A percentile compares a stretch with the other conserved stretches of the same genome.
Evolutionary conservation across 78 protist genomes (phyloP).

Genomic region (Mantamonas sphyraenae): DNA sequence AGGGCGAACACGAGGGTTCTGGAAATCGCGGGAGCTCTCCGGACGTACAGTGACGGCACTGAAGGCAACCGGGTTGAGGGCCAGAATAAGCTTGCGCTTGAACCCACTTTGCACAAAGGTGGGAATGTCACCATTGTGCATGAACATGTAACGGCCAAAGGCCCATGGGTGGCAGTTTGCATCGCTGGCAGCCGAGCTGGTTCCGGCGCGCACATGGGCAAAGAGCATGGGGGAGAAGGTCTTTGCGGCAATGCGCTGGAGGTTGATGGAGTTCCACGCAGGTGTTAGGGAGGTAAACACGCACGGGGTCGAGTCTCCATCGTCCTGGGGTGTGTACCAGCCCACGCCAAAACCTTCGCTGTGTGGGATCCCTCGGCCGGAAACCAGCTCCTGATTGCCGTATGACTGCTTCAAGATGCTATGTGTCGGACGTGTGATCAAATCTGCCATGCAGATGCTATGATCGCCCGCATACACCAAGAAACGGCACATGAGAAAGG

Average conservation of each 20-base stretch:
- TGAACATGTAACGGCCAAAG: constrained; percentile 26
- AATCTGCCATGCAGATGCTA: constrained; percentile 24
- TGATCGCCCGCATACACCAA: constrained; percentile 18
- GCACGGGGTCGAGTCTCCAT: constrained; percentile 21
- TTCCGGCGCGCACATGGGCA: constrained; percentile 56
- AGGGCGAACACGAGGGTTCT: too few species aligned
- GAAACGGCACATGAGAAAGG: constrained; percentile 28
- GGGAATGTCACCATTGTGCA: constrained; percentile 58
- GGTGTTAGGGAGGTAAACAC: constrained; percentile 36
- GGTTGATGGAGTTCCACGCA: constrained; percentile 44
- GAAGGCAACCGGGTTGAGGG: too few species aligned
- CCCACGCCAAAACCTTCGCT: constrained; percentile 55
- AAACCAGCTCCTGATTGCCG: constrained; percentile 16
- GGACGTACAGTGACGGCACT: too few species aligned
- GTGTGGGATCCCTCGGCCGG: not conserved
- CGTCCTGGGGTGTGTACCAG: constrained; percentile 32
- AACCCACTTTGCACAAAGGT: too few species aligned
- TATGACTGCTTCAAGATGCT: constrained; percentile 25
- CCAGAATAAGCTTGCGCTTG: too few species aligned
- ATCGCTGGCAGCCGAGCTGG: constrained; percentile 29
- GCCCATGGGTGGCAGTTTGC: constrained; percentile 41
- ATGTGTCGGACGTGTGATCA: constrained; percentile 27
- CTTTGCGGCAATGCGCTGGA: constrained; percentile 16
- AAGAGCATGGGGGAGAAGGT: constrained; percentile 21
- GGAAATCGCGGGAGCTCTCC: too few species aligned